A percentile compares a stretch with the other conserved stretches of the same genome.
Conservation (phyloP, 2,329 filamentous ascomycete species). For the Ceratocystiopsis minuta region DNA sequence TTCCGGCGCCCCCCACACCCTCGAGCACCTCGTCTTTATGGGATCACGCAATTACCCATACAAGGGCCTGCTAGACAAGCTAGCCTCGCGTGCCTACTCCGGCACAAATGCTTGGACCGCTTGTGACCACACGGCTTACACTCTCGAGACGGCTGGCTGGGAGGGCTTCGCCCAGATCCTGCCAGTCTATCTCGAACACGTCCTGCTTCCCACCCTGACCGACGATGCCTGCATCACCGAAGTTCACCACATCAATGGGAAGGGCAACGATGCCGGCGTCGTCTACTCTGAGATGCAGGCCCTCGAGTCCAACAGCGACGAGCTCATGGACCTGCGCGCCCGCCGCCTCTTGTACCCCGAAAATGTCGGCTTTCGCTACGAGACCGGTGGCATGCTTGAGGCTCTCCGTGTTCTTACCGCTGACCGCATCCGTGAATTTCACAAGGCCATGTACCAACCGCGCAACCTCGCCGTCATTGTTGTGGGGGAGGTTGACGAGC, state of each 20-base stretch:
- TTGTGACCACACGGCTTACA: constrained; percentile 92
- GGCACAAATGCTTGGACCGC: constrained; percentile 95
- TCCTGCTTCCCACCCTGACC: constrained; percentile 78
- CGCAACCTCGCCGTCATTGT: constrained; percentile 85
- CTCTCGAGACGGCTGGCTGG: constrained; percentile 88
- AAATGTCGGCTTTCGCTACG: constrained; percentile 82
- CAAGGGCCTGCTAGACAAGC: constrained; percentile 86
- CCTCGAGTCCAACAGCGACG: constrained; percentile 64
- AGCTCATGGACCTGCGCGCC: constrained; percentile 75
- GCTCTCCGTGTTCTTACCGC: constrained; percentile 70
- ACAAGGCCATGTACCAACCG: constrained; percentile 93
- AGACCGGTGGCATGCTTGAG: constrained; percentile 96
- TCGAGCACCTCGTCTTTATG: constrained; percentile 75
- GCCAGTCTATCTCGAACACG: constrained; percentile 87
- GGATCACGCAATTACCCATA: constrained; percentile 87
- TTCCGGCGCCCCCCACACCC: constrained; percentile 74
- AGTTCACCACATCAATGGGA: constrained; percentile 86
- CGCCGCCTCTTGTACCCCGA: constrained; percentile 72
- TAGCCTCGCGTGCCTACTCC: constrained; percentile 85
- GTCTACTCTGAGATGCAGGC: constrained; percentile 99
- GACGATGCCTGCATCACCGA: constrained; percentile 89
- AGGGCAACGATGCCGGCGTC: constrained; percentile 86
- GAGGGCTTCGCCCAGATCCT: constrained; percentile 90
- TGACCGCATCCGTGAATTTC: constrained; percentile 84
- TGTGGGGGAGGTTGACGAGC: constrained; percentile 78